A percentile compares a stretch with the other conserved stretches of the same genome.
phyloP scores from a whole-genome alignment of 257 asterid species.

The Cynanchum wilfordii region DNA sequence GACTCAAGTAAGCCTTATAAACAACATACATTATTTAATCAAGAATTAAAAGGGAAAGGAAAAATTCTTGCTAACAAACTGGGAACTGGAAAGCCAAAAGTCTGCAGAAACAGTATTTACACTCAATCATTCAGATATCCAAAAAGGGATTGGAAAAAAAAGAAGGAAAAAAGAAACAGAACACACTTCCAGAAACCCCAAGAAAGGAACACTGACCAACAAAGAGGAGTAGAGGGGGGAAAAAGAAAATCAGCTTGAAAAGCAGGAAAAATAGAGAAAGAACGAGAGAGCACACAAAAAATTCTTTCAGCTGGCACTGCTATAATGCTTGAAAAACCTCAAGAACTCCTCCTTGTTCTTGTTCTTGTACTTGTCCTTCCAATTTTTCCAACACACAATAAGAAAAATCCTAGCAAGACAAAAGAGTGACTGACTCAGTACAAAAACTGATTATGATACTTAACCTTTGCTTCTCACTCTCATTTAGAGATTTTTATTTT shows the following conservation, averaged over 20 bases:
- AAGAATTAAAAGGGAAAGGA: not conserved
- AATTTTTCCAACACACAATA: not conserved
- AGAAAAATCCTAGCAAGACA: not conserved
- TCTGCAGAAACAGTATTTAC: not conserved
- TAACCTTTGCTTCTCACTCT: too few species aligned
- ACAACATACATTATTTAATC: not conserved
- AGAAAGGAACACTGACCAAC: too few species aligned
- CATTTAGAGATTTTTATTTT: too few species aligned
- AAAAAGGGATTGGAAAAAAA: too few species aligned
- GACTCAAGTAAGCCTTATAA: not conserved
- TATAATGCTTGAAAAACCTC: not conserved
- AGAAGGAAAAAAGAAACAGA: too few species aligned
- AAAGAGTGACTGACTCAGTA: not conserved
- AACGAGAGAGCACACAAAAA: constrained; percentile 41
- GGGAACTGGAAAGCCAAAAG: not conserved
- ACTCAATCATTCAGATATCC: not conserved
- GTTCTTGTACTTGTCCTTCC: not conserved
- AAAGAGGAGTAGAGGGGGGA: not conserved
- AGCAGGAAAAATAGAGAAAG: constrained; percentile 28
- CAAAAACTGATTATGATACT: too few species aligned
- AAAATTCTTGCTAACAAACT: too few species aligned
- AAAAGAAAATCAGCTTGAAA: constrained; percentile 21
- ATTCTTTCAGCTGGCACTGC: constrained; percentile 47
- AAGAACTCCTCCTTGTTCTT: not conserved
- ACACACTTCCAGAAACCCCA: not conserved